Conservation (phyloP, 2,329 filamentous ascomycete genomes). For the Myotisia sp. region DNA sequence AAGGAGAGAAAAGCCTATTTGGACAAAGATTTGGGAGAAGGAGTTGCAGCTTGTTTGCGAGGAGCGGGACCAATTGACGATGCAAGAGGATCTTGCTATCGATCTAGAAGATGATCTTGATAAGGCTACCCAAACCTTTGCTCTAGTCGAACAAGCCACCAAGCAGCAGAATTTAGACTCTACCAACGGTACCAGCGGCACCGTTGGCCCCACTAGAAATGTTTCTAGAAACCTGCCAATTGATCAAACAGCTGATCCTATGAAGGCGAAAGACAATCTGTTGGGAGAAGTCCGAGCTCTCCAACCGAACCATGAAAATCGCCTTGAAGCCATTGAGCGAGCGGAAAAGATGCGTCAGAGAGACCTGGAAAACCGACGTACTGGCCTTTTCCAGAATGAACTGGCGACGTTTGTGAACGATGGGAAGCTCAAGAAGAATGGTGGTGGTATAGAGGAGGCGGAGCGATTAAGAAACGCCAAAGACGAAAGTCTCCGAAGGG, state of each 20-base stretch:
- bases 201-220: constrained; percentile 31
- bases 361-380: constrained; percentile 62
- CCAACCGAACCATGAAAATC: constrained; percentile 83
- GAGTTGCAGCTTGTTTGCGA: constrained; percentile 92
- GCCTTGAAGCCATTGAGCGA: constrained; percentile 91
- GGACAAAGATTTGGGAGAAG: constrained; percentile 99
- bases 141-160: constrained; percentile 92
- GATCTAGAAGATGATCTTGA: constrained; percentile 91
- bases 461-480: constrained; percentile 71
- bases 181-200: constrained; percentile 25
- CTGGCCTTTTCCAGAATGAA: constrained; percentile 72
- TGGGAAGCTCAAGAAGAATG: constrained; percentile 87
- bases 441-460: constrained; percentile 85
- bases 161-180: constrained; percentile 80
- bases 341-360: constrained; percentile 83
- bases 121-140: constrained; percentile 85
- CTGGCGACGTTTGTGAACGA: constrained; percentile 73
- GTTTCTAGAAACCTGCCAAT: constrained; percentile 39
- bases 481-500: constrained; percentile 71
- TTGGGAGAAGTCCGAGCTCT: constrained; percentile 85
- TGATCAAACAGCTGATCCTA: constrained; percentile 50
- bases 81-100: constrained; percentile 88
- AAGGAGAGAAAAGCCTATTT: constrained; percentile 74
- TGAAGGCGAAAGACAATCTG: constrained; percentile 75
- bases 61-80: constrained; percentile 82